These are phyloP conservation scores for Kodamaea laetipori DNA, from an alignment of 805 yeast genomes.

Conservation along the genomic window DNA sequence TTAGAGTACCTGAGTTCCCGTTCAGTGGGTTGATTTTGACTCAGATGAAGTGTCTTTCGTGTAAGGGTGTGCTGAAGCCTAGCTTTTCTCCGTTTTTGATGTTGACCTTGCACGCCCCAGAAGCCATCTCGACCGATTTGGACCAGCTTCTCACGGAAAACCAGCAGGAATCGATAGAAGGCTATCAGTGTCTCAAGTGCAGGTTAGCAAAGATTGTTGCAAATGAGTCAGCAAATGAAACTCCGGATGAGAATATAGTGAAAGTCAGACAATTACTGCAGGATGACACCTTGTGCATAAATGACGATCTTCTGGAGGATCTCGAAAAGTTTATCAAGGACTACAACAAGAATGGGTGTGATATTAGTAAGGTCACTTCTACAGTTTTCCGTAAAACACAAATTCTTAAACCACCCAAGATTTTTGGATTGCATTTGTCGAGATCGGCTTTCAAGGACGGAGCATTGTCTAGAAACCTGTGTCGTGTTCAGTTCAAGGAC, in stretches of 20 bases:
- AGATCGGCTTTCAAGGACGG: constrained; percentile 76
- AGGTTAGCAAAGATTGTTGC: constrained; percentile 39
- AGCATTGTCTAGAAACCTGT: constrained; percentile 69
- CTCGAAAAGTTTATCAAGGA: constrained; percentile 49
- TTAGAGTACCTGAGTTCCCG: constrained; percentile 64
- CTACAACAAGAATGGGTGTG: constrained; percentile 48
- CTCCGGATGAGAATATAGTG: constrained; percentile 27
- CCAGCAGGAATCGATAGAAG: constrained; percentile 70
- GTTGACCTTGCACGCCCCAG: constrained; percentile 76
- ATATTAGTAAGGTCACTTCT: constrained; percentile 52
- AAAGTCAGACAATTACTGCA: constrained; percentile 35
- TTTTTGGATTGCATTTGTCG: constrained; percentile 80
- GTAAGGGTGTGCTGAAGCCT: constrained; percentile 63
- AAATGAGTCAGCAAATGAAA: constrained; percentile 25
- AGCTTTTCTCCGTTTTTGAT: constrained; percentile 64
- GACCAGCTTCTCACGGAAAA: constrained; percentile 56
- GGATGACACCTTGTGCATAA: constrained; percentile 44
- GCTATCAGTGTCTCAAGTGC: constrained; percentile 79
- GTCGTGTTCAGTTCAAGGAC: constrained; percentile 69
- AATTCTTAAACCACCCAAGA: constrained; percentile 65
- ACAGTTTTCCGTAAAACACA: constrained; percentile 67
- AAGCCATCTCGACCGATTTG: constrained; percentile 45
- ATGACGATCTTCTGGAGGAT: constrained; percentile 62
- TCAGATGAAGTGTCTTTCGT: constrained; percentile 68
- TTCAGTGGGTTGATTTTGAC: constrained; percentile 68